phyloP scores from a whole-genome alignment of 176 grass and related monocot genomes.

The Oryza glaberrima region DNA sequence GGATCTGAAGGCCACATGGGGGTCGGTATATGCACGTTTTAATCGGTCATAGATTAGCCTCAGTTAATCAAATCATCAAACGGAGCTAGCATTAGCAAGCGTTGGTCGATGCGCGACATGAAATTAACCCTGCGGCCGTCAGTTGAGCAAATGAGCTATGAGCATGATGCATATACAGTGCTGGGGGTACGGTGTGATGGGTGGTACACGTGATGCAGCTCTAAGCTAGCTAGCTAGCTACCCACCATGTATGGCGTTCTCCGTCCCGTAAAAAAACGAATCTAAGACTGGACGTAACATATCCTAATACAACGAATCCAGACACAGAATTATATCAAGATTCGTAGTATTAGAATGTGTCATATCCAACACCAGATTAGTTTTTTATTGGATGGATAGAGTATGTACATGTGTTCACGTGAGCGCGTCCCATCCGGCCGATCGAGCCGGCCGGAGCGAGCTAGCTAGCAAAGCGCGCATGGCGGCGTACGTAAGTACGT shows the following conservation, averaged over 20 bases:
- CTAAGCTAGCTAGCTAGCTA: too few relatives aligned
- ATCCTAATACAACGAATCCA: too few relatives aligned
- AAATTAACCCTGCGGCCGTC: not conserved
- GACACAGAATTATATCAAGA: too few relatives aligned
- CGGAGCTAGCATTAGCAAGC: not conserved
- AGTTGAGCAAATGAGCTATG: too few relatives aligned
- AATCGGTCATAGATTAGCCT: not conserved
- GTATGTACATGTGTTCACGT: conserved; percentile 30
- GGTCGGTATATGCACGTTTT: not conserved
- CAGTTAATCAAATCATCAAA: not conserved
- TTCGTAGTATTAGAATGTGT: too few relatives aligned
- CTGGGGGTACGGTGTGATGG: not conserved
- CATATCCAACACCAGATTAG: too few relatives aligned
- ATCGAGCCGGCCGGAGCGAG: not conserved
- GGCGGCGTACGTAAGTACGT: not conserved
- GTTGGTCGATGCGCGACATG: not conserved
- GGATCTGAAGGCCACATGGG: not conserved
- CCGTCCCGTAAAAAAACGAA: too few relatives aligned
- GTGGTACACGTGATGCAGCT: too few relatives aligned
- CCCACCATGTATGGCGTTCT: not conserved
- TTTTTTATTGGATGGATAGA: too few relatives aligned
- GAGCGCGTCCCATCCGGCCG: conserved; percentile 40
- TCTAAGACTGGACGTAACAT: too few relatives aligned
- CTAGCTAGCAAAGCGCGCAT: not conserved
- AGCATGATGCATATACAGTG: not conserved